These are phyloP conservation scores for Casuarina equisetifolia DNA, from an alignment of 306 rosid species.

Conservation along the genomic window DNA sequence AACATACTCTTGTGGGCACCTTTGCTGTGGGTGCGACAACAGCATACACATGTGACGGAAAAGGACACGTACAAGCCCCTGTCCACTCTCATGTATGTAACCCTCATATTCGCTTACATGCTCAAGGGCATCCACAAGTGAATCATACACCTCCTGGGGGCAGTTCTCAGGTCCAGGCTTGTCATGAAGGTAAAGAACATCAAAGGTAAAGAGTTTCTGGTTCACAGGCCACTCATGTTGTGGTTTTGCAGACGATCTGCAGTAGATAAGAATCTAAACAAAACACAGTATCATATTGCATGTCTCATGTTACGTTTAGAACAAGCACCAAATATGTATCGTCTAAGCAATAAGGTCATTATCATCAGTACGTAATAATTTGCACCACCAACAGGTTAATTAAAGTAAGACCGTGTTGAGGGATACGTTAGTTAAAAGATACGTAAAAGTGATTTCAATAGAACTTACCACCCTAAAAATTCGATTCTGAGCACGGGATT, in stretches of 20 bases:
- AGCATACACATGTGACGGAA: conserved; percentile 68
- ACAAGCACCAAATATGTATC: neutral
- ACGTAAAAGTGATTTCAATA: conserved; percentile 11
- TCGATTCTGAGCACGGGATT: conserved; percentile 66
- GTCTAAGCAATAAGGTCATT: neutral
- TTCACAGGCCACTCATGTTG: conserved; percentile 76
- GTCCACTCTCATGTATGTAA: conserved; percentile 90
- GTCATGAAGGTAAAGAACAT: conserved; percentile 93
- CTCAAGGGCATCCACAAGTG: conserved; percentile 81
- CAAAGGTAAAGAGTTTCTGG: conserved; percentile 78
- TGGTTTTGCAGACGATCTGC: conserved; percentile 72
- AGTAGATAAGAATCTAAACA: conserved; percentile 75
- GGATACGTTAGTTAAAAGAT: conserved; percentile 1
- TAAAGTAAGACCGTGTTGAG: conserved; percentile 11
- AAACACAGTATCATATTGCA: conserved; percentile 25
- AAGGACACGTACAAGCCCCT: conserved; percentile 64
- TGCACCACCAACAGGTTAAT: neutral
- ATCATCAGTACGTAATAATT: conserved; percentile 1
- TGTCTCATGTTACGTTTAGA: conserved; percentile 28
- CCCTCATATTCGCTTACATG: conserved; percentile 92
- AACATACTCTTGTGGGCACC: conserved; percentile 66
- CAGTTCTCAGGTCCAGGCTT: conserved; percentile 96
- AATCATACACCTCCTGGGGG: conserved; percentile 86
- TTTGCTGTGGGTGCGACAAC: conserved; percentile 85
- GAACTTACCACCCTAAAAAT: conserved; percentile 73